Conservation (phyloP, 148 eudicot genomes). For the Beta vulgaris region DNA sequence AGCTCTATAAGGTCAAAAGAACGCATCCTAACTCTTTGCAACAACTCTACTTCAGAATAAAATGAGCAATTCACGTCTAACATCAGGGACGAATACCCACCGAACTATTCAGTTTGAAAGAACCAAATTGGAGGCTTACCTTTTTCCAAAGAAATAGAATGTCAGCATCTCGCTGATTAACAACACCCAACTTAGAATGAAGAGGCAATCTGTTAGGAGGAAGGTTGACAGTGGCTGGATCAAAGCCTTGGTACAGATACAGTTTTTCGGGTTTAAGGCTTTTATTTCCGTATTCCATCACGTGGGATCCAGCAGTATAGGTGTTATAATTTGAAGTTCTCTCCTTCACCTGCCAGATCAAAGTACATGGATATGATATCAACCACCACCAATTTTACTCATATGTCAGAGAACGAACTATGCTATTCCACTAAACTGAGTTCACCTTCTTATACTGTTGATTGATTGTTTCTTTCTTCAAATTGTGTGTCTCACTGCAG, state of each 20-base stretch:
- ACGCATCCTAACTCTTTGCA: no score
- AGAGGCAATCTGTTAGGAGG: conserved; percentile 41
- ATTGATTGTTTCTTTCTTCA: conserved; percentile 65
- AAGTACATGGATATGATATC: neutral
- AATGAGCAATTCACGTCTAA: no score
- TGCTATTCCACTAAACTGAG: neutral
- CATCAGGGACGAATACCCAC: no score
- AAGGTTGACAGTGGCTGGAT: conserved; percentile 46
- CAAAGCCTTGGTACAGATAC: conserved; percentile 44
- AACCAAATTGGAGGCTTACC: conserved; percentile 28
- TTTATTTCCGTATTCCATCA: conserved; percentile 86
- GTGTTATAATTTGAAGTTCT: conserved; percentile 77
- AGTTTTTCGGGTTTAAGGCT: conserved; percentile 60
- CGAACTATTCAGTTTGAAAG: neutral
- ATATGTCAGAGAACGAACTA: neutral
- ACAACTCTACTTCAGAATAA: no score
- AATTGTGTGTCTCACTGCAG: conserved; percentile 78
- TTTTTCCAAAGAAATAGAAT: conserved; percentile 71
- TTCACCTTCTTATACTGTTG: conserved; percentile 59
- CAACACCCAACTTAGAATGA: conserved; percentile 44
- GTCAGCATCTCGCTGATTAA: conserved; percentile 91
- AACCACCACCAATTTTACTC: neutral
- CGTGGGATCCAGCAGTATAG: conserved; percentile 58
- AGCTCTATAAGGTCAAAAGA: no score
- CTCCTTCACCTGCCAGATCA: conserved; percentile 56